Conservation (phyloP, 1,139 yeast species). For the Blastobotrys ciferrii region DNA sequence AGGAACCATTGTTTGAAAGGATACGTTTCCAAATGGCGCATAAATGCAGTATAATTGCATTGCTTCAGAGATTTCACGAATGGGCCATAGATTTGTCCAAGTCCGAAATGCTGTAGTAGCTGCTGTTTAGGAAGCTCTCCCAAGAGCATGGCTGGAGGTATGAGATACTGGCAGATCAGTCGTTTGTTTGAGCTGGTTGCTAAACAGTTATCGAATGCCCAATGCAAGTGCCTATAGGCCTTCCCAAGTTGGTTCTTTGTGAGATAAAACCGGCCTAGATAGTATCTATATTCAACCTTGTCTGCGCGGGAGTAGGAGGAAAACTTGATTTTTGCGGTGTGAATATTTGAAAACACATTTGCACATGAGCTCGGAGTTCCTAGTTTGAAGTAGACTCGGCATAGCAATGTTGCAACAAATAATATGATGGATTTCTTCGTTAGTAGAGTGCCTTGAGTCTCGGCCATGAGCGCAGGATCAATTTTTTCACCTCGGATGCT, state of each 20-base stretch:
- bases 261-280: constrained; percentile 64
- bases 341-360: constrained; percentile 72
- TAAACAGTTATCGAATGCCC: constrained; percentile 57
- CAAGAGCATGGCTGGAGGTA: constrained; percentile 48
- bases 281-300: constrained; percentile 64
- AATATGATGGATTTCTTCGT: constrained; percentile 53
- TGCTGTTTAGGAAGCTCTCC: constrained; percentile 36
- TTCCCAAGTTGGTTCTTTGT: constrained; percentile 56
- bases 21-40: constrained; percentile 28
- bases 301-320: constrained; percentile 48
- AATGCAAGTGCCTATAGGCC: constrained; percentile 57
- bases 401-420: constrained; percentile 55
- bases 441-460: constrained; percentile 29
- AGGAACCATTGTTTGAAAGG: constrained; percentile 30
- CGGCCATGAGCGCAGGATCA: constrained; percentile 34
- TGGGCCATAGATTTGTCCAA: constrained; percentile 32
- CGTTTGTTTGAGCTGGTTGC: constrained; percentile 38
- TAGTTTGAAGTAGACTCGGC: constrained; percentile 61
- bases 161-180: constrained; percentile 48
- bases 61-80: constrained; percentile 28
- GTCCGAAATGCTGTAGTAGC: constrained; percentile 27
- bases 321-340: constrained; percentile 53
- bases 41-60: constrained; percentile 31
- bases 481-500: constrained; percentile 58
- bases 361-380: constrained; percentile 68